Conservation (phyloP, 305 asterid genomes). For the Solanum hybrid region DNA sequence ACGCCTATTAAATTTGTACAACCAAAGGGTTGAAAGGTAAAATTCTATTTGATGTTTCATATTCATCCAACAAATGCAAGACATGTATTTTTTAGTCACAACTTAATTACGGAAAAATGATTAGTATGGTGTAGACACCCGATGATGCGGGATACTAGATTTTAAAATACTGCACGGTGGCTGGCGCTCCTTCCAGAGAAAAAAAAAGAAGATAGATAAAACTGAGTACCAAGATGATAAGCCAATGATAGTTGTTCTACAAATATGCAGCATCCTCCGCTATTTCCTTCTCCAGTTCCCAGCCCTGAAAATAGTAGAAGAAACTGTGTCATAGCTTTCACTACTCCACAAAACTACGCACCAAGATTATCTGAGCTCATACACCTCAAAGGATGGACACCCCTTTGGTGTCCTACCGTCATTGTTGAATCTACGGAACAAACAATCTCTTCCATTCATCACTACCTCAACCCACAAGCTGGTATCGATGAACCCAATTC, state of each 20-base stretch:
- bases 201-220: neutral
- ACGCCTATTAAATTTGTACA: no score
- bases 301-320: constrained; percentile 6
- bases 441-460: constrained; percentile 44
- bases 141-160: neutral
- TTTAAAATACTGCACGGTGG: neutral
- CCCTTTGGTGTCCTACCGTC: constrained; percentile 67
- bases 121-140: neutral
- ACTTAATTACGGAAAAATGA: neutral
- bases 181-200: neutral
- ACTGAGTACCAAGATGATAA: neutral
- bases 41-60: neutral
- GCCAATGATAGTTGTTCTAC: constrained; percentile 30
- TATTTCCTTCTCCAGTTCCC: constrained; percentile 10
- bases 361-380: constrained; percentile 44
- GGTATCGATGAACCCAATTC: neutral
- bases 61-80: neutral
- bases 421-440: constrained; percentile 51
- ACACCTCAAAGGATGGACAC: constrained; percentile 43
- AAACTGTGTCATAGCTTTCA: constrained; percentile 47
- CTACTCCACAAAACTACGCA: constrained; percentile 71
- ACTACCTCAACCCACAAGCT: constrained; percentile 7
- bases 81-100: neutral
- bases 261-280: constrained; percentile 22
- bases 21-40: neutral